Evolutionary conservation across 306 rosid genomes (phyloP).

Genomic region (Inga oerstediana): DNA sequence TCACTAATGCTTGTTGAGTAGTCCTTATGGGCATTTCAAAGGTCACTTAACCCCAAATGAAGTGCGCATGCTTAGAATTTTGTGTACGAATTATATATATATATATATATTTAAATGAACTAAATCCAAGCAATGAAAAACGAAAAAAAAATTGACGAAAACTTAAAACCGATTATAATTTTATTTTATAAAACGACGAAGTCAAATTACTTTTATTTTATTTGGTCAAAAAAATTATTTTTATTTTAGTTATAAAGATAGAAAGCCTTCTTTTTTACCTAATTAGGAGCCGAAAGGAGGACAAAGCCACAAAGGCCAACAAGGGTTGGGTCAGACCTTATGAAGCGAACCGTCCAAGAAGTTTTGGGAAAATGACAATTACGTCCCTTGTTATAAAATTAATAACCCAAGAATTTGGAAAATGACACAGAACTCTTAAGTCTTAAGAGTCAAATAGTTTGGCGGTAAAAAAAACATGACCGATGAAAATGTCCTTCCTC

Average conservation of each 20-base stretch:
- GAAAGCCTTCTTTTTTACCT: background rate
- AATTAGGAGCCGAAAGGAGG: background rate
- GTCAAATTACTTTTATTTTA: background rate
- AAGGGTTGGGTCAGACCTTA: background rate
- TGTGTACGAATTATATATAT: background rate
- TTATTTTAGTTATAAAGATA: too few species aligned
- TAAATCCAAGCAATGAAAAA: background rate
- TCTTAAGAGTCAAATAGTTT: background rate
- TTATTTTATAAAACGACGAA: background rate
- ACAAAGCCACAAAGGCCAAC: background rate
- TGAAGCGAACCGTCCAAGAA: background rate
- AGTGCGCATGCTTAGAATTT: background rate
- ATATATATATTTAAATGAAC: background rate
- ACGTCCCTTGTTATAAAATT: background rate
- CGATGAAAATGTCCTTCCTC: background rate
- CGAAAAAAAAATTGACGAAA: background rate
- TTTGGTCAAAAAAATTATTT: too few species aligned
- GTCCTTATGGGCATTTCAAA: background rate
- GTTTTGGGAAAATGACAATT: background rate
- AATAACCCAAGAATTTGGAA: background rate
- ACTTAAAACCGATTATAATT: background rate
- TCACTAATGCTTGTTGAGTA: background rate
- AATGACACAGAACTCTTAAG: too few species aligned
- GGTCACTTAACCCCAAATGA: background rate
- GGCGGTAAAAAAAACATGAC: background rate